Percentiles rank a stretch among this genome's conserved stretches.
These are phyloP conservation scores for Trametes villosa DNA, from an alignment of 768 basidiomycete species.

Conservation along the genomic window DNA sequence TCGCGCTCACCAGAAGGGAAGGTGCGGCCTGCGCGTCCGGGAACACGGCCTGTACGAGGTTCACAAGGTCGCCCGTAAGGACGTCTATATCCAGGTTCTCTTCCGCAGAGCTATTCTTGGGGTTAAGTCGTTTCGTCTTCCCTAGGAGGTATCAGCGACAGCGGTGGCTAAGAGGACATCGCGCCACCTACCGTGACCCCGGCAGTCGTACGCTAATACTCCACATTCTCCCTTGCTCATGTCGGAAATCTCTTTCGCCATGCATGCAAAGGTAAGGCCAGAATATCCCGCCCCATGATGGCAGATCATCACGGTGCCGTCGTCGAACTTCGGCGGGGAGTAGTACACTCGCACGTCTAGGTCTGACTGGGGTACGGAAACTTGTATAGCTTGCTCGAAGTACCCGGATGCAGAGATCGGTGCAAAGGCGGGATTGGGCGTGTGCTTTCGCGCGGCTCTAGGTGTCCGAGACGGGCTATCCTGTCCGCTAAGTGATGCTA, in stretches of 20 bases:
- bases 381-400: constrained; percentile 81
- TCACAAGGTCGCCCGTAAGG: constrained; percentile 75
- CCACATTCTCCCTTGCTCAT: constrained; percentile 75
- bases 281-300: constrained; percentile 96
- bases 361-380: constrained; percentile 61
- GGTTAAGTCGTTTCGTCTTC: constrained; percentile 57
- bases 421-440: constrained; percentile 63
- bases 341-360: constrained; percentile 85
- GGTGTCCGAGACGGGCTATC: constrained; percentile 21
- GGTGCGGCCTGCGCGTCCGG: constrained; percentile 67
- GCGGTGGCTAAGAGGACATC: no score
- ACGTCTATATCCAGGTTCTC: constrained; percentile 74
- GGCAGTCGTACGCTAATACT: constrained; percentile 78
- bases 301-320: constrained; percentile 79
- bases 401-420: constrained; percentile 80
- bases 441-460: constrained; percentile 33
- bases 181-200: constrained; percentile 77
- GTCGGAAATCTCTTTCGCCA: constrained; percentile 78
- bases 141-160: constrained; percentile 45
- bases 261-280: constrained; percentile 85
- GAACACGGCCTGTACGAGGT: constrained; percentile 69
- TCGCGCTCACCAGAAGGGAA: constrained; percentile 68
- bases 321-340: constrained; percentile 61
- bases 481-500: background rate
- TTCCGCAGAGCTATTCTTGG: constrained; percentile 34